phyloP scores from a whole-genome alignment of 176 grass and related monocot genomes.

The Eragrostis nindensis region DNA sequence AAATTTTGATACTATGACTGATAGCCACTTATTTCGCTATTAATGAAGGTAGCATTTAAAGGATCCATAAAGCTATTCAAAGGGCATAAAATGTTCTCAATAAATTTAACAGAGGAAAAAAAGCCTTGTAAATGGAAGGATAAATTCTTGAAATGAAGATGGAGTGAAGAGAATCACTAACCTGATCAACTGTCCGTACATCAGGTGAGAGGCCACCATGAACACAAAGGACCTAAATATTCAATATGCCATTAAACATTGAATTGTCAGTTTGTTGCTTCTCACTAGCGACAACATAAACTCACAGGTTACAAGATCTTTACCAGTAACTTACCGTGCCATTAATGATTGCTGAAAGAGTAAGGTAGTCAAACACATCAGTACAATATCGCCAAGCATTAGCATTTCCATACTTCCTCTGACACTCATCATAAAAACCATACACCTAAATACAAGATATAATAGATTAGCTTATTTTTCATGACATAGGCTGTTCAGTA shows the following conservation, averaged over 20 bases:
- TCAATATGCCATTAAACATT: constrained; percentile 36
- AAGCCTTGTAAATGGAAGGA: neutral
- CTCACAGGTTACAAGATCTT: neutral
- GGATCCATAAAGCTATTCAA: neutral
- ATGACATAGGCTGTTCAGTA: neutral
- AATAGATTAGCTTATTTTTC: neutral
- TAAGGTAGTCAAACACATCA: constrained; percentile 95
- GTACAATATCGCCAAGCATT: constrained; percentile 97
- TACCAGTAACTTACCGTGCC: constrained; percentile 63
- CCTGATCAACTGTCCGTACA: constrained; percentile 91
- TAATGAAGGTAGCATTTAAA: neutral
- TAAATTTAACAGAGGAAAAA: neutral
- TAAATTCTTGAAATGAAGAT: neutral
- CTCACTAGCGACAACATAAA: neutral
- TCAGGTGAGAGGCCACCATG: constrained; percentile 90
- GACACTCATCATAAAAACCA: constrained; percentile 95
- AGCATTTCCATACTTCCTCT: constrained; percentile 94
- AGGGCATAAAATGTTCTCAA: neutral
- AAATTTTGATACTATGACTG: neutral
- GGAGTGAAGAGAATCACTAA: constrained; percentile 3
- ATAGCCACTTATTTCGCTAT: neutral
- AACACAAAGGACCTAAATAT: constrained; percentile 82
- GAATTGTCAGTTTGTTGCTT: neutral
- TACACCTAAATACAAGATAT: constrained; percentile 57
- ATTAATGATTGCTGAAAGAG: constrained; percentile 92